These are phyloP conservation scores for Fusarium chaquense DNA, from an alignment of 2,329 filamentous ascomycete species.

Conservation along the genomic window DNA sequence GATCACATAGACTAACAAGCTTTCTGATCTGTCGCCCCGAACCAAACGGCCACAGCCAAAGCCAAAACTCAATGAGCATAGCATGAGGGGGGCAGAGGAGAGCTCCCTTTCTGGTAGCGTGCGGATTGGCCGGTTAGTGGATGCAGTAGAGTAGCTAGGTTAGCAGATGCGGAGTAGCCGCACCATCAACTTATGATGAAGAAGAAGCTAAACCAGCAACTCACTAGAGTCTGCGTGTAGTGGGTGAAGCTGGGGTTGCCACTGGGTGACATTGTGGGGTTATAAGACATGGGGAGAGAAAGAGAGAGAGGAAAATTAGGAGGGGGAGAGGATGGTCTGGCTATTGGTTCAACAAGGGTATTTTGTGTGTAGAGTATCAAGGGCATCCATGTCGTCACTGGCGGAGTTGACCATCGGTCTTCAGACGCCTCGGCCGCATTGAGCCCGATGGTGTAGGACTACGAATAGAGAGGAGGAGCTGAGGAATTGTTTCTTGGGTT, in stretches of 20 bases:
- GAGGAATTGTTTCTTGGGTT: neutral
- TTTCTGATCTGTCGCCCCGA: neutral
- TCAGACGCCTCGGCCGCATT: conserved; percentile 25
- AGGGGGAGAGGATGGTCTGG: conserved; percentile 7
- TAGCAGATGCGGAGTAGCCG: conserved; percentile 35
- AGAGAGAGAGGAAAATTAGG: neutral
- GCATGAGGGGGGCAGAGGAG: neutral
- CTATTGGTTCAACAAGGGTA: conserved; percentile 20
- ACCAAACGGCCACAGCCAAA: conserved; percentile 1
- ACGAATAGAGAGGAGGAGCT: neutral
- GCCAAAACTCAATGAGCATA: neutral
- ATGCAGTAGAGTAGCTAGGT: neutral
- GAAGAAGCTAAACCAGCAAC: neutral
- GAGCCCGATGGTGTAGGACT: conserved; percentile 5
- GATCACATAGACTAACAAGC: neutral
- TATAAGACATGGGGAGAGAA: neutral
- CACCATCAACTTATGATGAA: conserved; percentile 22
- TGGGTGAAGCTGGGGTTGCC: neutral
- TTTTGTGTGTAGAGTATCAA: neutral
- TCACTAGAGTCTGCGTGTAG: neutral
- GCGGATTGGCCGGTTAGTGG: conserved; percentile 25
- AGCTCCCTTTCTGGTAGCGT: neutral
- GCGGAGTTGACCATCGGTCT: neutral
- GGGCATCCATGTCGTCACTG: conserved; percentile 21
- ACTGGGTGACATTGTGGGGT: conserved; percentile 12